Evolutionary conservation across 257 asterid genomes (phyloP), one percentile per base, ranked within the genome.

Genomic region (Craterostigma plantagineum): DNA sequence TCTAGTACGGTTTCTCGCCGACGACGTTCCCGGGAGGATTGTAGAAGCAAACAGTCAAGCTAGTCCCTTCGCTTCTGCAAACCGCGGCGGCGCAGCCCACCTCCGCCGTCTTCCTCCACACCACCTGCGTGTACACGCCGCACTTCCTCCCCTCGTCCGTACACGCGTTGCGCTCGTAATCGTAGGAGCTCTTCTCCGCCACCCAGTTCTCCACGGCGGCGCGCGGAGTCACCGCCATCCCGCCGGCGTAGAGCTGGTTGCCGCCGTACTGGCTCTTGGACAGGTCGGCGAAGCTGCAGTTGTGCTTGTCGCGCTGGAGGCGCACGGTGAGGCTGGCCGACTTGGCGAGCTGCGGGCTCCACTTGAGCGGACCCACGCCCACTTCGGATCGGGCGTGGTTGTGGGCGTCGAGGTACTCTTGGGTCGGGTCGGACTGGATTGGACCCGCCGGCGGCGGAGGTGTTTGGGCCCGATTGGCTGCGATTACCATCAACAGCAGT

Each of bases 41-140:
- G 33, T 87, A 87, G 45, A 79, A 51, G 33, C 98, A 87, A 14
- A 87, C 52, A 0, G 95, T 87, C 44, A 87, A 54, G 54, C 65
- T 64, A 17, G 81, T 27, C 7, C 16, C 42, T 0, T 64, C 69
- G 17, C 75, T 66, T 0, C 58, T 6, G 16, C 95, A 87, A 4
- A 44, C 42, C 17, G 81, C 92, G 45, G 66, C 77, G 0, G 81
- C 92, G 46, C 93, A 87, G 0, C 98, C 98, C 60, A 87, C 11
- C 45, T 79, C 87, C 40, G 16, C 7, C 27, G 98, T 60, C 37
- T 72, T 51, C 77, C 40, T 63, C 95, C 98, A 87, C 57, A 87
- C 93, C 45, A 87, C 83, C 70, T 87, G 98, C 0, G 98, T 87
- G 59, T 87, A 87, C 33, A 75, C 92, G 12, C 93, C 95, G 38